Conservation (phyloP, 2,329 filamentous ascomycete species). For the Sclerotinia minor region DNA sequence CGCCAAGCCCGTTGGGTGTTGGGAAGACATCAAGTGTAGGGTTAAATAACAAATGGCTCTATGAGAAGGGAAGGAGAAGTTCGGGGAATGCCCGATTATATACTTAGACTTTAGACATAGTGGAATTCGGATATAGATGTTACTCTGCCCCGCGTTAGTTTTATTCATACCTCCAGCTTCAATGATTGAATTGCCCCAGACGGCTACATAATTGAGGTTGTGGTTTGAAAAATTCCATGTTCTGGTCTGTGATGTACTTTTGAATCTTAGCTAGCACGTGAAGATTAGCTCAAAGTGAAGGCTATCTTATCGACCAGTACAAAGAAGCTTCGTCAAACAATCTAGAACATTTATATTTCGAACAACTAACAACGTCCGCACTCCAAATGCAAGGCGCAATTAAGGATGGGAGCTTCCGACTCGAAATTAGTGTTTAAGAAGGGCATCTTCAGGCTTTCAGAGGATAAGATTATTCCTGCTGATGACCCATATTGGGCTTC, state of each 20-base stretch:
- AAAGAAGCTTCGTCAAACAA: conserved; percentile 19
- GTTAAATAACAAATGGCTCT: conserved; percentile 92
- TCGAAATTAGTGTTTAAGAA: conserved; percentile 99
- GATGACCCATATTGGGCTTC: conserved; percentile 93
- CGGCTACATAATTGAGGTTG: neutral
- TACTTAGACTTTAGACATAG: conserved; percentile 29
- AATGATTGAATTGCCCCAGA: neutral
- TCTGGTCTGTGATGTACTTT: neutral
- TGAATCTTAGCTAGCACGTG: conserved; percentile 20
- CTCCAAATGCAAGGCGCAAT: conserved; percentile 35
- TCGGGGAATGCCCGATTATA: conserved; percentile 39
- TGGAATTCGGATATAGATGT: conserved; percentile 37
- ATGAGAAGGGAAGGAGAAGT: conserved; percentile 68
- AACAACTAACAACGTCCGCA: conserved; percentile 24
- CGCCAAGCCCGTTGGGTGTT: conserved; percentile 64
- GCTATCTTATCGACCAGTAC: conserved; percentile 19
- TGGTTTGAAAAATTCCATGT: neutral
- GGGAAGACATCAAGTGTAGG: conserved; percentile 72
- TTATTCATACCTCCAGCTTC: conserved; percentile 1
- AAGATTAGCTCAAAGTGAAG: conserved; percentile 18
- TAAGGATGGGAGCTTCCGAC: conserved; percentile 89
- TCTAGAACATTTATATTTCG: conserved; percentile 25
- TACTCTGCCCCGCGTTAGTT: conserved; percentile 25
- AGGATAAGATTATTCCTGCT: conserved; percentile 81
- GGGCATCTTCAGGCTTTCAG: conserved; percentile 94